Percentiles rank a stretch among this genome's conserved stretches.
phyloP scores from a whole-genome alignment of 106 monocot species.

The Cymbidium sinense region DNA sequence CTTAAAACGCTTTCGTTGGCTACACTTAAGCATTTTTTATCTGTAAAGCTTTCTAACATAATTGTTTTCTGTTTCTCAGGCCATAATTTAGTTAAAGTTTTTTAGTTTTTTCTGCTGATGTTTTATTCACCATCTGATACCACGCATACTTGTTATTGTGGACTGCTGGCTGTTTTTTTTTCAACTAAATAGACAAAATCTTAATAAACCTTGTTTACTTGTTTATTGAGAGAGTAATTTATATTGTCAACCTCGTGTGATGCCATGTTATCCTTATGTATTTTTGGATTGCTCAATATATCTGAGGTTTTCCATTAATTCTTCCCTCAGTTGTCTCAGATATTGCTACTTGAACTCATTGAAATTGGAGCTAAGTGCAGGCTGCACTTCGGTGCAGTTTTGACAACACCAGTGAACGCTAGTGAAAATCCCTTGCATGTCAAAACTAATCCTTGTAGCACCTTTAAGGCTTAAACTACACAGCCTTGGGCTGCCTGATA shows the following conservation, averaged over 20 bases:
- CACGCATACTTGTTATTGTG: neutral
- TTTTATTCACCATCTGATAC: constrained; percentile 2
- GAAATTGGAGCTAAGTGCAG: neutral
- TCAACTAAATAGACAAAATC: neutral
- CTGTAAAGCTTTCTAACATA: neutral
- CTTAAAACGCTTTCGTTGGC: neutral
- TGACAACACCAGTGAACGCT: too few species aligned
- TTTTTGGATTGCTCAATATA: too few species aligned
- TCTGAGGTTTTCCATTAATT: neutral
- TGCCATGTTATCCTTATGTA: too few species aligned
- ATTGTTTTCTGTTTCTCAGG: neutral
- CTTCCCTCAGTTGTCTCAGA: neutral
- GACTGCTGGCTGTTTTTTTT: neutral
- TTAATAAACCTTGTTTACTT: neutral
- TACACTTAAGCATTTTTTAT: neutral
- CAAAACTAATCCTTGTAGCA: too few species aligned
- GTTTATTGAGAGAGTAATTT: neutral
- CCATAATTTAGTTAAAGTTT: neutral
- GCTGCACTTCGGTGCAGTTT: too few species aligned
- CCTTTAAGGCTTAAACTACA: too few species aligned
- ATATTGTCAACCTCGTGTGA: too few species aligned
- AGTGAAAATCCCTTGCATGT: too few species aligned
- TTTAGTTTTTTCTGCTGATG: neutral
- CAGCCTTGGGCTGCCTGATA: too few species aligned
- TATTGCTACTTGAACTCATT: neutral